These are phyloP conservation scores for Xerocomus tenax DNA, from an alignment of 1,284 basidiomycete species.

Conservation along the genomic window DNA sequence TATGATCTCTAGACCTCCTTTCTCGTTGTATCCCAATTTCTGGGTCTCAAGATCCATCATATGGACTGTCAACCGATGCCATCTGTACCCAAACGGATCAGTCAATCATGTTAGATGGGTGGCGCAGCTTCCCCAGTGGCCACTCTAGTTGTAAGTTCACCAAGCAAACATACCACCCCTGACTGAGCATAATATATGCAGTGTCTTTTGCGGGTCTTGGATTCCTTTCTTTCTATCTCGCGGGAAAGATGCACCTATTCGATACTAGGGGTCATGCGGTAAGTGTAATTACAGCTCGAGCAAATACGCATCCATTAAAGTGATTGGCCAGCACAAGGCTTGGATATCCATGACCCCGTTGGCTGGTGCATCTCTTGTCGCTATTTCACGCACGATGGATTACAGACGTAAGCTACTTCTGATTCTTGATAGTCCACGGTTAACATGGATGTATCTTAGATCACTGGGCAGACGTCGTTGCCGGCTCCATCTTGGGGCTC, in stretches of 20 bases:
- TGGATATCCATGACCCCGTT: slow-evolving; percentile 80
- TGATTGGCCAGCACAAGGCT: slow-evolving; percentile 50
- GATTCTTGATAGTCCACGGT: background rate
- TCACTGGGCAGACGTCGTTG: slow-evolving; percentile 83
- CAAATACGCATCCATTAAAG: slow-evolving; percentile 1
- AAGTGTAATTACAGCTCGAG: slow-evolving; percentile 21
- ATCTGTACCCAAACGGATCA: slow-evolving; percentile 73
- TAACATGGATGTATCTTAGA: slow-evolving; percentile 37
- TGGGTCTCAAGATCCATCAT: slow-evolving; percentile 62
- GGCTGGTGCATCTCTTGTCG: slow-evolving; percentile 74
- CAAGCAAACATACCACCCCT: background rate
- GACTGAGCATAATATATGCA: slow-evolving; percentile 26
- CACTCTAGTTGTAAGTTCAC: slow-evolving; percentile 67
- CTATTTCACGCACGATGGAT: slow-evolving; percentile 87
- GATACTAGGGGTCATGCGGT: slow-evolving; percentile 75
- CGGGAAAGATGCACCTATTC: slow-evolving; percentile 88
- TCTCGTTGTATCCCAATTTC: slow-evolving; percentile 71
- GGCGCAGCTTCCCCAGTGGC: slow-evolving; percentile 89
- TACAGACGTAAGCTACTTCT: slow-evolving; percentile 57
- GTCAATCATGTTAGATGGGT: slow-evolving; percentile 68
- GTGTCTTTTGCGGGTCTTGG: slow-evolving; percentile 90
- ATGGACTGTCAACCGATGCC: slow-evolving; percentile 63
- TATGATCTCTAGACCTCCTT: slow-evolving; percentile 54
- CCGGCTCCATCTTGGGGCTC: slow-evolving; percentile 72
- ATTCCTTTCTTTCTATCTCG: slow-evolving; percentile 81